These are phyloP conservation scores for Backusella psychrophila DNA, from an alignment of 192 early-diverging fungal species.

Conservation along the genomic window DNA sequence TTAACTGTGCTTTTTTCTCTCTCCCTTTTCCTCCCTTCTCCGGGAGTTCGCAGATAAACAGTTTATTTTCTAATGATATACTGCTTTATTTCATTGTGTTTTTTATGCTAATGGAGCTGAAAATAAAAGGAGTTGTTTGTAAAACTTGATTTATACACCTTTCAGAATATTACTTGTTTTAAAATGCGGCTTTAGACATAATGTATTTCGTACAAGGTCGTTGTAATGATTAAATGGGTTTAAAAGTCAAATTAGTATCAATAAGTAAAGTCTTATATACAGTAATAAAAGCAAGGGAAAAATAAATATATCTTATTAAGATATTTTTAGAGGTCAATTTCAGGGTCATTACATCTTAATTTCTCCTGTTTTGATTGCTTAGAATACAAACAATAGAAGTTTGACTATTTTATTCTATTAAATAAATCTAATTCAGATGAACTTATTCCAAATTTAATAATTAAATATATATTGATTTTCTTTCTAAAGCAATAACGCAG, in stretches of 20 bases:
- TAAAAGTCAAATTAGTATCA: no score
- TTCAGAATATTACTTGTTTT: no score
- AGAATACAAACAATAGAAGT: background rate
- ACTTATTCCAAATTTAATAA: background rate
- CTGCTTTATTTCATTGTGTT: background rate
- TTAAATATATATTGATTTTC: background rate
- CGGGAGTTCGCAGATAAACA: background rate
- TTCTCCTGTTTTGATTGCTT: background rate
- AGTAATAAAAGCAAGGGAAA: background rate
- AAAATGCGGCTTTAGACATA: no score
- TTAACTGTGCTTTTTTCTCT: background rate
- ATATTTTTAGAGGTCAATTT: background rate
- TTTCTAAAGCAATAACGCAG: background rate
- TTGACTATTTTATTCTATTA: conserved; percentile 1
- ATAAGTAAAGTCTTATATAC: no score
- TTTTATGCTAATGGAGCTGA: background rate
- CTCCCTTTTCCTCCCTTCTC: background rate
- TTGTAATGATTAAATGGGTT: no score
- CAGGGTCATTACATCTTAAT: background rate
- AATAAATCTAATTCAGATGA: conserved; percentile 1
- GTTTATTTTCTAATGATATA: background rate
- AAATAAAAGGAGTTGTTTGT: background rate
- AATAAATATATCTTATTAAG: background rate
- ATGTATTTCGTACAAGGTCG: no score
- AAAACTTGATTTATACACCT: background rate